Base-by-base conservation (phyloP, 768 basidiomycete genomes). In the Tulasnella sp. region DNA sequence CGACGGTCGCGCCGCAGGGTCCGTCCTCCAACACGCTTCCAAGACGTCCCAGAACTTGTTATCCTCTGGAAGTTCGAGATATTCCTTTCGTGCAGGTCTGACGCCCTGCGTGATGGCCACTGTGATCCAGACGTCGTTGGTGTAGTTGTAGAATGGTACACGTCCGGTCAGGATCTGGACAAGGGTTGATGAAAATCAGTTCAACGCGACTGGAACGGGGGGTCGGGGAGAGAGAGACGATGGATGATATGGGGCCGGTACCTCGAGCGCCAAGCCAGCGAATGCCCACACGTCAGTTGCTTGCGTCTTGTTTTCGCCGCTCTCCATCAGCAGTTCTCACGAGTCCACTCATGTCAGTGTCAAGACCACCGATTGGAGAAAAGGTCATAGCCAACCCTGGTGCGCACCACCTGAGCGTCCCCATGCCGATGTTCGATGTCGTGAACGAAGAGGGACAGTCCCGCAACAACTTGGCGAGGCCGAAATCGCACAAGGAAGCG, bases 271-370 rank as follows among this genome's bases (percentile, higher is more conserved):
- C 1, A 59, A 31, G n/a, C 31, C 45, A 9, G 30, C 57, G 22
- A 59, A 59, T 12, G 57, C 57, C 57, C 57, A 59, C n/a, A 59
- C 46, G 34, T 59, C 57, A 11, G 48, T 59, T 22, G 57, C 57
- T 5, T 49, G 49, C 2, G 57, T 59, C 34, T 38, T 59, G 8
- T 38, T 17, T 24, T 30, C 31, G 19, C 29, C 46, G 21, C 49
- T 46, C 7, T 44, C 29, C 8, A n/a, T 25, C 4, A 49, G 31
- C 4, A 59, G 29, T 51, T 59, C 57, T 59, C 4, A 46, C 4
- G 11, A 22, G 2, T n/a, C n/a, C 0, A 53, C 10, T 53, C 4
- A 21, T 4, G n/a, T n/a, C n/a, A n/a, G n/a, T n/a, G n/a, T n/a
- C n/a, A n/a, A n/a, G n/a, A n/a, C n/a, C n/a, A n/a, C n/a, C n/a